Percentiles rank a stretch among this genome's conserved stretches.
These are phyloP conservation scores for Euphrasia confusa DNA, from an alignment of 257 asterid genomes.

Conservation along the genomic window DNA sequence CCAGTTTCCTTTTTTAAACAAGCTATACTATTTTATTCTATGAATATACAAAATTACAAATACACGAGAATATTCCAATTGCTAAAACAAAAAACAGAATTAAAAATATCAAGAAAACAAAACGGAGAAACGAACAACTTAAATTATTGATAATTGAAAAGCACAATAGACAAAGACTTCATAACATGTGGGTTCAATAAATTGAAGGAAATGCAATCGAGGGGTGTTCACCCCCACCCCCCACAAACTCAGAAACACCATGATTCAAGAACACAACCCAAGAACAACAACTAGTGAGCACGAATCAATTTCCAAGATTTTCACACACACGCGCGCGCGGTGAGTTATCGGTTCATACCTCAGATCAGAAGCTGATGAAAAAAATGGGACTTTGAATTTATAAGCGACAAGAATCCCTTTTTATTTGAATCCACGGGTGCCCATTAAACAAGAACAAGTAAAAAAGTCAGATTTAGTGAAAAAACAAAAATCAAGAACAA, in stretches of 20 bases:
- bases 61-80: constrained; percentile 1
- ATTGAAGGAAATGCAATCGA: constrained; percentile 18
- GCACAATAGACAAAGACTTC: constrained; percentile 19
- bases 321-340: constrained; percentile 17
- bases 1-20: not conserved
- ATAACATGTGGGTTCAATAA: constrained; percentile 26
- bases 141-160: not conserved
- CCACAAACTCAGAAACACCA: constrained; percentile 16
- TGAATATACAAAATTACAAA: not conserved
- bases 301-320: constrained; percentile 24
- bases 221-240: not conserved
- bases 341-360: constrained; percentile 21
- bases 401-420: constrained; percentile 9
- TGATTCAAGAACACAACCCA: constrained; percentile 26
- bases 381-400: constrained; percentile 18
- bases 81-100: not conserved
- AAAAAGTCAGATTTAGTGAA: constrained; percentile 16
- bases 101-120: not conserved
- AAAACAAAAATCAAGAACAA: constrained; percentile 4
- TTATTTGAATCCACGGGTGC: constrained; percentile 21
- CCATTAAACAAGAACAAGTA: not conserved
- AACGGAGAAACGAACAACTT: not conserved
- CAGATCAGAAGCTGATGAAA: constrained; percentile 32
- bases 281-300: constrained; percentile 8
- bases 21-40: not conserved